phyloP scores from a whole-genome alignment of 2,329 filamentous ascomycete species.

The Diaporthe vaccinii region DNA sequence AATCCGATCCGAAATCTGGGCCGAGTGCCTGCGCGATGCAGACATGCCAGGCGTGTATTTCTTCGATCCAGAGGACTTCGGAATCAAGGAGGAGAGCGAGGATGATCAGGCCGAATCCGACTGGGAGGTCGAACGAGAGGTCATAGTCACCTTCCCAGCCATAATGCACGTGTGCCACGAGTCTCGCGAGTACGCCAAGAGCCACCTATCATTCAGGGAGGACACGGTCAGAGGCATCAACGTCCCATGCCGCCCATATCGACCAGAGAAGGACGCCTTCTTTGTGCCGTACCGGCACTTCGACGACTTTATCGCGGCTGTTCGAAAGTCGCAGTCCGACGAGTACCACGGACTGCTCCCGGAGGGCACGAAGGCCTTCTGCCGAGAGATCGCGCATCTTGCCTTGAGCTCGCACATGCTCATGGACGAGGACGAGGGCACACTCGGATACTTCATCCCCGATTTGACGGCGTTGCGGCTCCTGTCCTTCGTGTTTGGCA shows the following conservation, averaged over 20 bases:
- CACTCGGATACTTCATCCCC: neutral
- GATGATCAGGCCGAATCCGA: neutral
- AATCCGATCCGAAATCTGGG: slow-evolving; percentile 8
- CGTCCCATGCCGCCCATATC: slow-evolving; percentile 22
- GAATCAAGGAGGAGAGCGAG: neutral
- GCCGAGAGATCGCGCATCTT: neutral
- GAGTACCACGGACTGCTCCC: neutral
- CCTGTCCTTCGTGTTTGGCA: slow-evolving; percentile 4
- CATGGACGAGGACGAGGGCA: neutral
- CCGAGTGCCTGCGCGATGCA: neutral
- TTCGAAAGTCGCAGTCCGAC: neutral
- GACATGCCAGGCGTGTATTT: slow-evolving; percentile 15
- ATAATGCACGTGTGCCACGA: slow-evolving; percentile 30
- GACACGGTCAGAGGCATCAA: neutral
- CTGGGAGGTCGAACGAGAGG: slow-evolving; percentile 13
- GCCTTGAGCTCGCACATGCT: slow-evolving; percentile 1
- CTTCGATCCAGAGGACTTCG: slow-evolving; percentile 16
- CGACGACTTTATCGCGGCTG: neutral
- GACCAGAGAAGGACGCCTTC: slow-evolving; percentile 20
- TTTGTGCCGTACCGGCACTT: neutral
- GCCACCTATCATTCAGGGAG: slow-evolving; percentile 10
- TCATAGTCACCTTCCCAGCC: slow-evolving; percentile 1
- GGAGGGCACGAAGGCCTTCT: slow-evolving; percentile 3
- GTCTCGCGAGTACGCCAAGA: slow-evolving; percentile 29
- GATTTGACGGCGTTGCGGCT: slow-evolving; percentile 6